Evolutionary conservation across 306 rosid species (phyloP), one percentile per base, ranked within the genome.

Genomic region (Senna siamea): DNA sequence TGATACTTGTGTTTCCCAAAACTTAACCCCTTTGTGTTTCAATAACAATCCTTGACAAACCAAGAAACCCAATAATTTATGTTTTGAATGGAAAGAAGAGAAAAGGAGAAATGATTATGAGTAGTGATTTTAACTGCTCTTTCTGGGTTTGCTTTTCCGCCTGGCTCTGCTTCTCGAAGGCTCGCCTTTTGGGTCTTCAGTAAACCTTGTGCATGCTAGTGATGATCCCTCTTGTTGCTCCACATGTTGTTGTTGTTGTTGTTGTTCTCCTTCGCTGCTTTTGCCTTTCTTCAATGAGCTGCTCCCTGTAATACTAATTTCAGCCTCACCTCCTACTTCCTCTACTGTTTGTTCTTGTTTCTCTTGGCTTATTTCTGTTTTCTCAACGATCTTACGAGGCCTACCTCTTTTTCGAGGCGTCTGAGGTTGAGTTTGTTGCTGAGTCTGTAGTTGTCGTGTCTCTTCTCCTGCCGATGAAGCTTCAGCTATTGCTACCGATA

Each of bases 131-230:
- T 59, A 86, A 78, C 91, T 85, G 76, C 98, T 92, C 81, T 92
- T 92, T 79, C 88, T 82, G 89, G 98, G 96, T 79, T 84, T 92
- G 87, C 90, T 84, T 83, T 92, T 92, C 52, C 93, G 46, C 62
- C 93, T 86, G 10, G 86, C 87, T 77, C 91, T 85, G 81, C 92
- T 88, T 76, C 89, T 87, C 7, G 88, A 81, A 50, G 85, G 81
- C n/a, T 81, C 75, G 46, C 70, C 78, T 65, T 47, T 80, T 32
- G 79, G 68, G 20, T 78, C 84, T 76, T 82, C 67, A 15, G 78
- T 9, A 38, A 17, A 46, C 30, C 59, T 66, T 43, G 17, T 75
- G 66, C 22, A 58, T 54, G 82, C 68, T 26, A 1, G 30, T 15
- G 84, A 68, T 41, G 87, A 66, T 41, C 69, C 84, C 74, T 68